Base-by-base conservation (phyloP, 495 filamentous ascomycete species). In the Letharia lupina region DNA sequence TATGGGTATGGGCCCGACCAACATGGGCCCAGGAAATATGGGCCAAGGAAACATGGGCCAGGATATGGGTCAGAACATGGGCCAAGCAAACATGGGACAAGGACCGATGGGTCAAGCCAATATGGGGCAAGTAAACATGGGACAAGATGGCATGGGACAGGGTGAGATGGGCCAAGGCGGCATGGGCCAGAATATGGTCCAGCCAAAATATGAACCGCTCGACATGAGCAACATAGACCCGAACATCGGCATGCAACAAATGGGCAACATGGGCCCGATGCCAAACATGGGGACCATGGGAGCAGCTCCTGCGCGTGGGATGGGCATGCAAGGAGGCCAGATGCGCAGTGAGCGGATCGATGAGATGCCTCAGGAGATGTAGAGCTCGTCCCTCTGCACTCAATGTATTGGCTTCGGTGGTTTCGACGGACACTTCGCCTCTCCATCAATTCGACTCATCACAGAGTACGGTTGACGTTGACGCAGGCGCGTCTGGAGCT, bases 211-310 rank as follows among this genome's bases (percentile, higher is more conserved):
- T 37, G 68, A 63, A 42, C 60, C 58, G 18, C 44, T 70, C 60
- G 68, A 70, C 65, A 67, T 66, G 65, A 64, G 54, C 60, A 69
- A 70, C 31, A 70, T 70, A 56, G 68, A 70, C 48, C 68, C 68
- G 20, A 67, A 52, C 56, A 67, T 70, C 52, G 62, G 62, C 35
- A 42, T 66, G 39, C 64, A 66, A 35, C 42, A 57, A 66, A 66
- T 66, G 35, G 58, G 64, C n/a, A 47, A 47, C 35, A 66, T 66
- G 64, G 64, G 44, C 18, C 37, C 45, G 9, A 61, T 61, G 58
- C 58, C 35, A 61, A 60, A 66, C 59, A 33, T 66, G 64, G 58
- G 39, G 47, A 66, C 23, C 59, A 56, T 62, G 58, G 57, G 44
- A 52, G 41, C 45, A 28, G 52, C 44, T 45, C 57, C 56, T 54